These are phyloP conservation scores for Ilyonectria sp. DNA, from an alignment of 2,329 filamentous ascomycete genomes.

Conservation along the genomic window DNA sequence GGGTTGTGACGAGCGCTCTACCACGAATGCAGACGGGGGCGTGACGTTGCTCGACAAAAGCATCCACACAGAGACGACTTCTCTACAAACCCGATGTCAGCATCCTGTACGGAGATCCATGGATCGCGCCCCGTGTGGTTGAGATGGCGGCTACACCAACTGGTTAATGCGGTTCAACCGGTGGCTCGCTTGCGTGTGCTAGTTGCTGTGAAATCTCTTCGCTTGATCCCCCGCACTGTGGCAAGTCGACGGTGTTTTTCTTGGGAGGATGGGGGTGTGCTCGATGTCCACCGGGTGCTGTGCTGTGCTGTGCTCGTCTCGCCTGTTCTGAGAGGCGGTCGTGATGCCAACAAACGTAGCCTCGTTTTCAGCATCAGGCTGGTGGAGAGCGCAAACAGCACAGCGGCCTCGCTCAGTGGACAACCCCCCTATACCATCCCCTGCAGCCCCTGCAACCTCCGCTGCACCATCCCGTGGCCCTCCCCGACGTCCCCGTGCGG, in stretches of 20 bases:
- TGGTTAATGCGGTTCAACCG: not conserved
- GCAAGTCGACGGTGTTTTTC: not conserved
- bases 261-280: not conserved
- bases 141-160: not conserved
- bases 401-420: not conserved
- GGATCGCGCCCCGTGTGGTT: not conserved
- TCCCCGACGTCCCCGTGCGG: slow-evolving; percentile 8
- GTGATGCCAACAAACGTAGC: not conserved
- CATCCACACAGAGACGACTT: not conserved
- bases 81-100: not conserved
- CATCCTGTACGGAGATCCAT: not conserved
- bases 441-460: slow-evolving; percentile 3
- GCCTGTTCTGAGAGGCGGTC: not conserved
- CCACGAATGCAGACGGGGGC: not conserved
- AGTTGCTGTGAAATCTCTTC: not conserved
- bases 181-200: not conserved
- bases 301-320: not conserved
- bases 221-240: not conserved
- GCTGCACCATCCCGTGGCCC: slow-evolving; percentile 7
- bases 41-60: not conserved
- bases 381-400: not conserved
- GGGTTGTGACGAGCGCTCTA: not conserved
- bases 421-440: not conserved
- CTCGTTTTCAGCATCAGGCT: not conserved
- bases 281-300: not conserved